Percentiles rank a stretch among this genome's conserved stretches.
Evolutionary conservation across 139 green algal genomes (phyloP).

Genomic region (Choricystis sp.): DNA sequence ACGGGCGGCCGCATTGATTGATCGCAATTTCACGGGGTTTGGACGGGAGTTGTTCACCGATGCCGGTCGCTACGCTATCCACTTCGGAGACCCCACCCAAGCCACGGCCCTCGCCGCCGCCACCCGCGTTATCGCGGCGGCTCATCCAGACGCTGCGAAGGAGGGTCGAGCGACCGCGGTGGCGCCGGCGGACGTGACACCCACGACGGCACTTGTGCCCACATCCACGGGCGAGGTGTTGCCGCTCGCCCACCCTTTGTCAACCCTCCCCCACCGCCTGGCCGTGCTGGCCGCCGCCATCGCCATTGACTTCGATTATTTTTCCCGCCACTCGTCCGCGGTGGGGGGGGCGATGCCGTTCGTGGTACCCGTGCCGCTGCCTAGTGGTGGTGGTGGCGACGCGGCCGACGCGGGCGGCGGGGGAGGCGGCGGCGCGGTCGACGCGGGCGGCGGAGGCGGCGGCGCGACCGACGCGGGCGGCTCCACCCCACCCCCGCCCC

Average conservation of each 20-base stretch:
- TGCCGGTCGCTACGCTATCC: constrained; percentile 69
- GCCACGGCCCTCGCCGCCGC: constrained; percentile 25
- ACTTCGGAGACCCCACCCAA: constrained; percentile 46
- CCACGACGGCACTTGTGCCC: constrained; percentile 32
- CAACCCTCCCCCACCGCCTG: constrained; percentile 47
- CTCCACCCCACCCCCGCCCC: not conserved
- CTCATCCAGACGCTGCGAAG: constrained; percentile 23
- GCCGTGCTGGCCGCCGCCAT: constrained; percentile 58
- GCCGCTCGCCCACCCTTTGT: constrained; percentile 19
- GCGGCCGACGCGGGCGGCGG: not conserved
- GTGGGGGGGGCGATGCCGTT: constrained; percentile 13
- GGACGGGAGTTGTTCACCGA: constrained; percentile 37
- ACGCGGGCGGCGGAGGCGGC: not conserved
- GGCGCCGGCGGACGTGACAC: constrained; percentile 24
- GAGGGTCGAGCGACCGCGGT: constrained; percentile 33
- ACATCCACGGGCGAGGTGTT: constrained; percentile 53
- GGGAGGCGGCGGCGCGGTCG: not conserved
- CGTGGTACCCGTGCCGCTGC: constrained; percentile 19
- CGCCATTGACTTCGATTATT: constrained; percentile 41
- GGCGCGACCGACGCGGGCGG: too few species aligned
- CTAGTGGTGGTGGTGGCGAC: not conserved
- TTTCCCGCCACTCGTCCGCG: constrained; percentile 37
- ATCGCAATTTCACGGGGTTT: constrained; percentile 61
- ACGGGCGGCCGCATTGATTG: constrained; percentile 61
- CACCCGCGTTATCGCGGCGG: constrained; percentile 9